Percentiles rank a stretch among this genome's conserved stretches.
phyloP scores from a whole-genome alignment of 768 basidiomycete species.

The Porpolomopsis calyptriformis region DNA sequence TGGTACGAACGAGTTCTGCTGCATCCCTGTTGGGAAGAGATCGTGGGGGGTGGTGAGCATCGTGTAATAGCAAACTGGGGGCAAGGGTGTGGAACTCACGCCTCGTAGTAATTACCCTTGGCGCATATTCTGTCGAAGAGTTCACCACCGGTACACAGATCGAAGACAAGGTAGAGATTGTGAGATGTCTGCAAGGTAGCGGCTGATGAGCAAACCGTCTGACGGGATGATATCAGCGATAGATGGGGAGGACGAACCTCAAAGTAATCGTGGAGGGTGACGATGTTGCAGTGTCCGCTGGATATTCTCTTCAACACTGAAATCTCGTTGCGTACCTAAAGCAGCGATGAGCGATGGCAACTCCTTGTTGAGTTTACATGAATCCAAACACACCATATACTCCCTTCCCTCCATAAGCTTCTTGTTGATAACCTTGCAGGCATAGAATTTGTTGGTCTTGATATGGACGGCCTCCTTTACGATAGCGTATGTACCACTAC shows the following conservation, averaged over 20 bases:
- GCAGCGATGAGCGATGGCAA: no score
- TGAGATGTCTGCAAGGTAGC: conserved; percentile 55
- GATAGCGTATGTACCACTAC: conserved; percentile 90
- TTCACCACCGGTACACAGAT: conserved; percentile 94
- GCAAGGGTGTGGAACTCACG: conserved; percentile 33
- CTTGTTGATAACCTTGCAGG: conserved; percentile 99
- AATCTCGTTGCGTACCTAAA: conserved; percentile 92
- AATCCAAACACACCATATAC: conserved; percentile 66
- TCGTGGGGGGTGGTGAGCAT: no score
- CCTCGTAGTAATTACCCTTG: conserved; percentile 93
- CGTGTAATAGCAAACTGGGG: not conserved
- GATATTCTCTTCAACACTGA: conserved; percentile 89
- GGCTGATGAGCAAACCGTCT: not conserved
- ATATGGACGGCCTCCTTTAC: conserved; percentile 94
- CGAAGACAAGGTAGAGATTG: conserved; percentile 90
- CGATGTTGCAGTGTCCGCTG: conserved; percentile 81
- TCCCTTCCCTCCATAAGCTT: conserved; percentile 97
- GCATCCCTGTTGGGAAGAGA: conserved; percentile 59
- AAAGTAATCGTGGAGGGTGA: conserved; percentile 93
- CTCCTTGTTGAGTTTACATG: no score
- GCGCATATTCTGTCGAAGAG: conserved; percentile 99
- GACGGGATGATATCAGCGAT: not conserved
- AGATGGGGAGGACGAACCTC: conserved; percentile 42
- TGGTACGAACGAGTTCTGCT: conserved; percentile 75
- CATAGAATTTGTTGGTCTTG: conserved; percentile 85